Evolutionary conservation across 352 stramenopile genomes (phyloP), one percentile per base, ranked within the genome.

Genomic region (Phytophthora pluvialis): DNA sequence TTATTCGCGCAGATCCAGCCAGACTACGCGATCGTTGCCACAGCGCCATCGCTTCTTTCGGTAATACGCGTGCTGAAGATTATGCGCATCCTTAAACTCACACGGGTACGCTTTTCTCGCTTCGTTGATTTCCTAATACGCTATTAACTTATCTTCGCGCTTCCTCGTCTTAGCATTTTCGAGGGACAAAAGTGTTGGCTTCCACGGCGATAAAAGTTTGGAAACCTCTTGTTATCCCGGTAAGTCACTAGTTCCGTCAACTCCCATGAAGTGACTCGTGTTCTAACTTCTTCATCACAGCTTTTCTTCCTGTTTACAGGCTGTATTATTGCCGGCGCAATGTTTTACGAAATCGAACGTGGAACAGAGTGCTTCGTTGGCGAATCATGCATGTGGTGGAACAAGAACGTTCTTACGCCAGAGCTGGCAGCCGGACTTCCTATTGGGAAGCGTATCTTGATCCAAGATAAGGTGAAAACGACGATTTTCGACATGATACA

Each of bases 291-390:
- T 51, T 44, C 18, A 5, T 8, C 45, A 11, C 40, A 93, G 85
- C 69, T 92, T 26, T 92, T 91, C 50, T 94, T 94, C 54, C 58
- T 94, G 18, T 80, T 94, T 46, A 78, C 73, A 21, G 80, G 81
- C 1, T 90, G 81, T 64, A 78, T 91, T 26, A 71, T 90, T 48
- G 70, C 81, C 6, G 83, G 72, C 5, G 83, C 85, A 11, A 52
- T 86, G 4, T 88, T 88, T 60, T 94, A 89, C 58, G 85, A 94
- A 50, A 78, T 91, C 31, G 85, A 94, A 52, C 83, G 85, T 7
- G 86, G 86, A 15, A 91, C 47, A 11, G 73, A 83, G 38, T 94
- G 86, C 26, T 89, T 80, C 26, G 81, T 88, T 21, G 83, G 80
- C 4, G 25, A 73, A 38, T 26, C 58, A 6, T 94, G 86, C 31